Evolutionary conservation across 2,329 filamentous ascomycete genomes (phyloP), one percentile per base, ranked within the genome.

Genomic region (Cercospora sesami): DNA sequence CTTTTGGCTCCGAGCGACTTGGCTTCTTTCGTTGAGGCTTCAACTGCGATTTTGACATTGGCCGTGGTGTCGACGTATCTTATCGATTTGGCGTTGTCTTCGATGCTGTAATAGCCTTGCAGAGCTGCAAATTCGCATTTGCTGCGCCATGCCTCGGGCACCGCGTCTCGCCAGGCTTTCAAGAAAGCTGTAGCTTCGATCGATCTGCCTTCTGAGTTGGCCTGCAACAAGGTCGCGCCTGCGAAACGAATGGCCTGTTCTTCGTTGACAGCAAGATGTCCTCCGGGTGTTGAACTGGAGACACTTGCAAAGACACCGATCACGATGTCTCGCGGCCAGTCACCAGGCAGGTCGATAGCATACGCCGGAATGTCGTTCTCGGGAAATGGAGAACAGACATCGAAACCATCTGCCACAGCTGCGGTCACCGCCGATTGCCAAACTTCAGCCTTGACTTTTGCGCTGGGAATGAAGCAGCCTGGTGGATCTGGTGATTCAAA

Each of bases 361-460:
- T 74, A 68, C 4, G 65, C 42, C 2, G 67, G 65, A 6, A 70
- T 36, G 10, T 73, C 63, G 21, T 66, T 68, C 1, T 74, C 74
- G n/a, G 79, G 60, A 67, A 83, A 79, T 9, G 80, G 74, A 8
- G 71, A 75, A 28, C 78, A 78, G 14, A 84, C 72, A 65, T 81
- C 79, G 60, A 82, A 70, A 10, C 78, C 78, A 61, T 82, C 79
- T 5, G 81, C 81, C 53, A 78, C 70, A 12, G 82, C 79, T 45
- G 79, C 78, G 8, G 78, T 76, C 42, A 82, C 74, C 39, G 84
- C 80, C 6, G 78, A 76, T 28, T 77, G 75, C 86, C 86, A 88
- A 21, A 84, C 80, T 66, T 81, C 78, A 16, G 83, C 72, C 53
- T 83, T 81, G 39, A 80, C 80, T 21, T 75, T 78, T n/a, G 81